A percentile compares a stretch with the other conserved stretches of the same genome.
Conservation (phyloP, 176 grass and related monocot genomes). For the Bonia amplexicaulis region DNA sequence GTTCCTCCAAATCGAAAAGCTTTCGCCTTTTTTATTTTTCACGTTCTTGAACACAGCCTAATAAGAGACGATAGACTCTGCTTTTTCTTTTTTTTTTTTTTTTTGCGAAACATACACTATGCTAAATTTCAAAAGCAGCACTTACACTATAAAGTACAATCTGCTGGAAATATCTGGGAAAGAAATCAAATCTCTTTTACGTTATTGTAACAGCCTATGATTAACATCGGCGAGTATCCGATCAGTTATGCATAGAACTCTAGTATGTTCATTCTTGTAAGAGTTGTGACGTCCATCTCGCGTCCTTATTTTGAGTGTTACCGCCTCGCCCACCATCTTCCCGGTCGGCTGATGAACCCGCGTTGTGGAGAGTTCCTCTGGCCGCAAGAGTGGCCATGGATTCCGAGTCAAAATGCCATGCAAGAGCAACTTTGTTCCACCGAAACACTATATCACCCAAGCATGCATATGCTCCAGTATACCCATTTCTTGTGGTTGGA, state of each 20-base stretch:
- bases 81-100: too few relatives aligned
- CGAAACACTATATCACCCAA: too few relatives aligned
- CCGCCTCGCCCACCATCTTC: not conserved
- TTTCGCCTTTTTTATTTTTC: not conserved
- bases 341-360: not conserved
- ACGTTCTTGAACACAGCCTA: not conserved
- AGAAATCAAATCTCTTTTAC: not conserved
- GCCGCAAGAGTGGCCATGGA: not conserved
- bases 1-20: not conserved
- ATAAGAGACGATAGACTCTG: not conserved
- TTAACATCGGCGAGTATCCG: not conserved
- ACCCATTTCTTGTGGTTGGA: constrained; percentile 1
- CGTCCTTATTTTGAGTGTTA: not conserved
- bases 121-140: not conserved
- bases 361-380: not conserved
- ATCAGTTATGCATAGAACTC: too few relatives aligned
- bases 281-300: not conserved
- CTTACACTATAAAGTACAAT: not conserved
- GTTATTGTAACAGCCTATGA: not conserved
- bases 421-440: not conserved
- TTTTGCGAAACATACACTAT: not conserved
- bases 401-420: not conserved
- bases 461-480: not conserved
- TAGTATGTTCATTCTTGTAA: not conserved
- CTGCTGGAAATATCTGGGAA: not conserved